These are phyloP conservation scores for Candida sanyiensis DNA, from an alignment of 805 yeast species.

Conservation along the genomic window DNA sequence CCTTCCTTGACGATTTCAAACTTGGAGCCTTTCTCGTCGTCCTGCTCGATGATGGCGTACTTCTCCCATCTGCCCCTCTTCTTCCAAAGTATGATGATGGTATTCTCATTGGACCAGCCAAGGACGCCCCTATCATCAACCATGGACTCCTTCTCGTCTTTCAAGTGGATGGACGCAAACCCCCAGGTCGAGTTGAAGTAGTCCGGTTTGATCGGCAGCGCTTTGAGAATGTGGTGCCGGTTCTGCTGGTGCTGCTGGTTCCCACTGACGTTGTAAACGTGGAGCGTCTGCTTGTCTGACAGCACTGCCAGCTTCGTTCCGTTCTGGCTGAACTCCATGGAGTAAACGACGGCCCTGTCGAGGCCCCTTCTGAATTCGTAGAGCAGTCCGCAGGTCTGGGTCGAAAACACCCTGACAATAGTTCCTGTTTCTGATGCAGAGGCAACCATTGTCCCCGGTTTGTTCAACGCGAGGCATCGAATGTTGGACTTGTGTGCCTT, in stretches of 20 bases:
- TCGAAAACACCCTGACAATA: conserved; percentile 65
- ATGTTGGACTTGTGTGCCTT: conserved; percentile 72
- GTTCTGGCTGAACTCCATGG: conserved; percentile 77
- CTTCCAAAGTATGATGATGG: conserved; percentile 72
- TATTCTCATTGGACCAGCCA: conserved; percentile 72
- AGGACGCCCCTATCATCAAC: conserved; percentile 39
- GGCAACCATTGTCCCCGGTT: conserved; percentile 64
- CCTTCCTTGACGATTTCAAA: conserved; percentile 64
- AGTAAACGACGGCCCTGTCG: conserved; percentile 75
- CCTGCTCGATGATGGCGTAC: conserved; percentile 58
- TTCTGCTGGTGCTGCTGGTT: conserved; percentile 32
- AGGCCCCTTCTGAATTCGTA: conserved; percentile 87
- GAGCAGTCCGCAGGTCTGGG: conserved; percentile 60
- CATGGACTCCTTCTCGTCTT: conserved; percentile 24
- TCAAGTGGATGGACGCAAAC: conserved; percentile 63
- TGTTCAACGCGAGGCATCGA: conserved; percentile 56
- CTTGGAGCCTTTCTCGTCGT: conserved; percentile 27
- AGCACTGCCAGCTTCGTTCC: conserved; percentile 76
- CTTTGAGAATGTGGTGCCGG: conserved; percentile 61
- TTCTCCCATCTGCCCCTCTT: conserved; percentile 78
- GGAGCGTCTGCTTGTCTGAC: conserved; percentile 86
- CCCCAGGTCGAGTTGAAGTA: conserved; percentile 88
- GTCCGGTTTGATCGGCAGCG: conserved; percentile 59
- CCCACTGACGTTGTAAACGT: conserved; percentile 57
- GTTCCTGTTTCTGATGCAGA: conserved; percentile 83